Percentiles rank a stretch among this genome's conserved stretches.
Evolutionary conservation across 371 early-diverging fungal species (phyloP).

Genomic region (Apophysomyces trapeziformis): DNA sequence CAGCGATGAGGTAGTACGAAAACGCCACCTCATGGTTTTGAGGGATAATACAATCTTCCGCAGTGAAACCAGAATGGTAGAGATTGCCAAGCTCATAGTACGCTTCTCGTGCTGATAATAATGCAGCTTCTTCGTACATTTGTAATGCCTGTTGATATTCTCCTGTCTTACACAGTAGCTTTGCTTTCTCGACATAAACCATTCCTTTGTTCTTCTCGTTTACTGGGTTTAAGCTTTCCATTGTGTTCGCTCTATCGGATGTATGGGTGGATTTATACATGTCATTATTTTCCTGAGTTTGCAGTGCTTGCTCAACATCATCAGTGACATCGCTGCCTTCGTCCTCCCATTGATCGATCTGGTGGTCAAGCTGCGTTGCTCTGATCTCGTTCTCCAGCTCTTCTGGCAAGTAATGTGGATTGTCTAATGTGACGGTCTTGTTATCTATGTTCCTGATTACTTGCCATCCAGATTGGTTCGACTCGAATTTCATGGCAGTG

Average conservation of each 20-base stretch:
- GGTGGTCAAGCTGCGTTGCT: too few relatives aligned
- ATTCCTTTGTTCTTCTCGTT: neutral
- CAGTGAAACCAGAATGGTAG: neutral
- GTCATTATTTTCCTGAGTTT: too few relatives aligned
- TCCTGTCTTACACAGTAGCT: neutral
- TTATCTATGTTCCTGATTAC: too few relatives aligned
- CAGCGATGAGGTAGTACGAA: slow-evolving; percentile 18
- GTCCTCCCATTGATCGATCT: too few relatives aligned
- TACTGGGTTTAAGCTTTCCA: neutral
- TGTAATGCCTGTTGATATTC: neutral
- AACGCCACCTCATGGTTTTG: slow-evolving; percentile 24
- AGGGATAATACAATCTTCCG: neutral
- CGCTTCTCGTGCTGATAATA: neutral
- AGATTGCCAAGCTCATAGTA: neutral
- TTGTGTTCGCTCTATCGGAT: neutral
- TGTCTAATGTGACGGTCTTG: too few relatives aligned
- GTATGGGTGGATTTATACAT: too few relatives aligned
- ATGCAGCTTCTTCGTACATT: neutral
- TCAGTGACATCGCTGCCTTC: too few relatives aligned
- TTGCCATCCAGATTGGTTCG: too few relatives aligned
- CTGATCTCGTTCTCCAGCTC: too few relatives aligned
- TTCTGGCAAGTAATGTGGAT: too few relatives aligned
- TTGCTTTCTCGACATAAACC: neutral
- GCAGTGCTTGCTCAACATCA: too few relatives aligned
- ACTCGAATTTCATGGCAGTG: too few relatives aligned